Conservation (phyloP, 257 asterid genomes). For the Penstemon davidsonii region DNA sequence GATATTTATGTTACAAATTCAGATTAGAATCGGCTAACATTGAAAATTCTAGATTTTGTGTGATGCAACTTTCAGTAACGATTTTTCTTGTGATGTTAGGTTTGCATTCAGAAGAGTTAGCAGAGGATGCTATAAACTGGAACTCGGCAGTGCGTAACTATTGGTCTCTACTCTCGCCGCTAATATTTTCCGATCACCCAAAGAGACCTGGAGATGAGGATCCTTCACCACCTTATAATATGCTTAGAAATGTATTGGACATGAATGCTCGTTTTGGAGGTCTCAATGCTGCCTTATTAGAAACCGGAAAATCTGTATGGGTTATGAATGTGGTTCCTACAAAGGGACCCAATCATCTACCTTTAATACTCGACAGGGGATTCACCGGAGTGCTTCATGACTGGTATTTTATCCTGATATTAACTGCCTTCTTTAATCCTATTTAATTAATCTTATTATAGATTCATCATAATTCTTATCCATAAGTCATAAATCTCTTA, state of each 20-base stretch:
- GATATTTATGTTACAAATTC: too few relatives aligned
- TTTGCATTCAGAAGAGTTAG: constrained; percentile 61
- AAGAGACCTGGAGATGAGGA: constrained; percentile 99
- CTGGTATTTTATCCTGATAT: constrained; percentile 53
- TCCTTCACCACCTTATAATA: constrained; percentile 99
- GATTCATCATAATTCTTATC: not conserved
- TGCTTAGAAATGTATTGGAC: constrained; percentile 97
- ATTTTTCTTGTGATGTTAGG: constrained; percentile 43
- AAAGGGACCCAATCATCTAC: constrained; percentile 71
- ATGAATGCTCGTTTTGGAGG: constrained; percentile 97
- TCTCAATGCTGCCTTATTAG: constrained; percentile 80
- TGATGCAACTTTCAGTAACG: not conserved
- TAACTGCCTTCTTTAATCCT: constrained; percentile 21
- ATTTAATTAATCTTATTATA: not conserved
- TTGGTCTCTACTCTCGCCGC: constrained; percentile 96
- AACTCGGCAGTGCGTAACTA: constrained; percentile 71
- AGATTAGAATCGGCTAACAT: too few relatives aligned
- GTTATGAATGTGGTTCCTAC: constrained; percentile 96
- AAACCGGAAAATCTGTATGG: constrained; percentile 85
- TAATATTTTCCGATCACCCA: constrained; percentile 97
- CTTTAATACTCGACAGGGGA: constrained; percentile 85
- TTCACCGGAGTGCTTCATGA: constrained; percentile 85
- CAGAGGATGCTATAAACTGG: constrained; percentile 74
- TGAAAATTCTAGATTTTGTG: too few relatives aligned
- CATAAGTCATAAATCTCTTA: not conserved